Evolutionary conservation across 768 basidiomycete species (phyloP).

Genomic region (Chalciporus piperatus): DNA sequence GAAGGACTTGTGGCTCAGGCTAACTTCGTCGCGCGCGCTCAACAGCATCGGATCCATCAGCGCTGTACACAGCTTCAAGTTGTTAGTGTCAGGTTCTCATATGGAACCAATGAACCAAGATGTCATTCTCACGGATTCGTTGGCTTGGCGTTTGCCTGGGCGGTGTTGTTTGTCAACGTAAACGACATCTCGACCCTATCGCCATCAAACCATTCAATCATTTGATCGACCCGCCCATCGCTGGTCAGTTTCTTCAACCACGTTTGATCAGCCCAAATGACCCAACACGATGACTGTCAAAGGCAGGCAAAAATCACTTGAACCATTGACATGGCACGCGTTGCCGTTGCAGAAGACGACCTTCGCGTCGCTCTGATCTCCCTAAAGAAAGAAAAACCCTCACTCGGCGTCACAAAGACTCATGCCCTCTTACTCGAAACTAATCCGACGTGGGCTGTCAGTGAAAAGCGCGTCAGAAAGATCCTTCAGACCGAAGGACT

Average conservation of each 20-base stretch:
- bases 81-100: no score
- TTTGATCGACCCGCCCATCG: no score
- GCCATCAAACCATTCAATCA: no score
- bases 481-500: constrained; percentile 61
- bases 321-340: constrained; percentile 9
- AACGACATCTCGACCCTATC: no score
- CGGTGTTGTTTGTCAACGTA: no score
- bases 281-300: background rate
- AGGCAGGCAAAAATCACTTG: background rate
- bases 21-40: no score
- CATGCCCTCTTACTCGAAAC: constrained; percentile 57
- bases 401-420: constrained; percentile 69
- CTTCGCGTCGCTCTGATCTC: constrained; percentile 53
- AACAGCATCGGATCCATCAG: no score
- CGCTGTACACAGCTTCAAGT: no score
- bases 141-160: no score
- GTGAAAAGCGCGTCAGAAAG: constrained; percentile 80
- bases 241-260: background rate
- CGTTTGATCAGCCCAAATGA: background rate
- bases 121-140: no score
- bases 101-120: no score
- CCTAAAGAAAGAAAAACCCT: constrained; percentile 56
- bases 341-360: constrained; percentile 47
- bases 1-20: no score
- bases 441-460: constrained; percentile 72